A percentile compares a stretch with the other conserved stretches of the same genome.
phyloP scores from a whole-genome alignment of 768 basidiomycete species.

The Lactifluus volemus region DNA sequence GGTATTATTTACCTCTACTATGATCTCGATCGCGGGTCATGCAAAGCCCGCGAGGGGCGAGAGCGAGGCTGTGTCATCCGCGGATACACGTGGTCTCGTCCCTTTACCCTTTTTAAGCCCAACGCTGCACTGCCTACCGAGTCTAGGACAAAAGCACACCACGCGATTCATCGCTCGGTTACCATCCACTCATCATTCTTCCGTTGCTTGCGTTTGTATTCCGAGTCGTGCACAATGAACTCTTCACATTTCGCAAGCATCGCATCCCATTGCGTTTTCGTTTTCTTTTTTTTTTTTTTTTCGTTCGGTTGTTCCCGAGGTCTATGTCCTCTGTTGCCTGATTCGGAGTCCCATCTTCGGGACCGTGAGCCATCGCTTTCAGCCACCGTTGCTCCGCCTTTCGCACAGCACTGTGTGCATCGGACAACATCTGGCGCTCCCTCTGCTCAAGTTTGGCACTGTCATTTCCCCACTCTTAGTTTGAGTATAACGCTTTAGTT shows the following conservation, averaged over 20 bases:
- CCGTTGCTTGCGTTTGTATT: not conserved
- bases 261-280: not conserved
- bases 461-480: not conserved
- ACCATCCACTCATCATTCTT: too few relatives aligned
- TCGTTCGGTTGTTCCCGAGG: not conserved
- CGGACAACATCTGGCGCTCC: too few relatives aligned
- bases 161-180: too few relatives aligned
- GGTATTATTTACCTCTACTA: not conserved
- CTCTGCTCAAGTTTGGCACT: not conserved
- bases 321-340: not conserved
- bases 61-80: not conserved
- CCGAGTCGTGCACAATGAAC: not conserved
- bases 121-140: too few relatives aligned
- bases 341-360: not conserved
- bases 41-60: too few relatives aligned
- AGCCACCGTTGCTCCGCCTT: not conserved
- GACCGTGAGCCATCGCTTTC: not conserved
- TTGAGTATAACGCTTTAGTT: not conserved
- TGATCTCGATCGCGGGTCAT: slow-evolving; percentile 1
- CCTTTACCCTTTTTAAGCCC: not conserved
- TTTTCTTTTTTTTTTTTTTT: not conserved
- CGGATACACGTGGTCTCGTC: not conserved
- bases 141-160: not conserved
- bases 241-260: not conserved
- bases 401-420: not conserved